Evolutionary conservation across 176 grass and related monocot species (phyloP).

Genomic region (Rhynchospora tenuis): DNA sequence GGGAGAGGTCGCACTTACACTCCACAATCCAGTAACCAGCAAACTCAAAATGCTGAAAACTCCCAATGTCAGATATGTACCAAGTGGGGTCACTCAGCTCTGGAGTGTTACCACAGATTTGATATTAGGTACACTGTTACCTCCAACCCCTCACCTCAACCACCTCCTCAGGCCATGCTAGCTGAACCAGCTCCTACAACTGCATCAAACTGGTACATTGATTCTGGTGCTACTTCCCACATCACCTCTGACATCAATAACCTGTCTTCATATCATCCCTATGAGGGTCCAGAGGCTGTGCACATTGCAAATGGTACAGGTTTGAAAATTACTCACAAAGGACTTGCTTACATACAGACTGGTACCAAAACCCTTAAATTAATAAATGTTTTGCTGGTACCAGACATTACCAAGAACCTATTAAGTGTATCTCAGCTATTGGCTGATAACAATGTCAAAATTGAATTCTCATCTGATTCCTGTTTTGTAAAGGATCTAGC

Average conservation of each 20-base stretch:
- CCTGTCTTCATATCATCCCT: not conserved
- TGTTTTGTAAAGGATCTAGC: not conserved
- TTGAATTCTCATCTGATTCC: not conserved
- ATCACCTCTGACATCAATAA: not conserved
- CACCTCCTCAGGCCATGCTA: no score
- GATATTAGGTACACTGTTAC: no score
- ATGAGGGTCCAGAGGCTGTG: not conserved
- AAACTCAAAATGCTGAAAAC: no score
- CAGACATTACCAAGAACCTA: not conserved
- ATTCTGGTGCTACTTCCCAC: no score
- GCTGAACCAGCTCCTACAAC: no score
- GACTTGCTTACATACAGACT: not conserved
- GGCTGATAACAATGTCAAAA: not conserved
- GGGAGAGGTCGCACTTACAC: no score
- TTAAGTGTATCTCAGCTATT: not conserved
- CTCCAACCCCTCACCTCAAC: no score
- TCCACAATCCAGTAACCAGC: no score
- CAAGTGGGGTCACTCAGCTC: no score
- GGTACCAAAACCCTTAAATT: not conserved
- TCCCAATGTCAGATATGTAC: no score
- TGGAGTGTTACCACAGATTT: no score
- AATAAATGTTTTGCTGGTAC: not conserved
- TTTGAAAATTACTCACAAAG: not conserved
- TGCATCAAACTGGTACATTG: no score
- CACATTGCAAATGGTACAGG: not conserved